Percentiles rank a stretch among this genome's conserved stretches.
Conservation (phyloP, 441 rosid species). For the Sinapis alba region DNA sequence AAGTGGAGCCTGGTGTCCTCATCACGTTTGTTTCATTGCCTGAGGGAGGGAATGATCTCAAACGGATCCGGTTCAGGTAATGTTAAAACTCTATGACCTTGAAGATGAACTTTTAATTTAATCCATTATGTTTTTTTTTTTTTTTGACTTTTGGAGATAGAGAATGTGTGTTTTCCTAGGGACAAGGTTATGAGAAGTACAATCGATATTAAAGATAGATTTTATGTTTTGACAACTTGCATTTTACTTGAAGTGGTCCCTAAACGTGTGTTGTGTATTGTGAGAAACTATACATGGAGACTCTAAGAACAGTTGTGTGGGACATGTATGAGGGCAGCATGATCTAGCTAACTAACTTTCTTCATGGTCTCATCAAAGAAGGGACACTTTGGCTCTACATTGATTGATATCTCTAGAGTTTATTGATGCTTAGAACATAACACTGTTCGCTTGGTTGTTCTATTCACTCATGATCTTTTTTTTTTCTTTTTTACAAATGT, state of each 20-base stretch:
- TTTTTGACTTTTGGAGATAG: neutral
- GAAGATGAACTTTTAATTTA: too few species aligned
- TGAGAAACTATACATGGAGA: neutral
- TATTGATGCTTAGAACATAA: neutral
- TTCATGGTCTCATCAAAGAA: neutral
- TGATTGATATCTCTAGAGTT: neutral
- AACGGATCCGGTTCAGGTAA: constrained; percentile 81
- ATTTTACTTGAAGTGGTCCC: too few species aligned
- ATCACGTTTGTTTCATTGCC: constrained; percentile 85
- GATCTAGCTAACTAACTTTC: neutral
- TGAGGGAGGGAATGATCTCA: constrained; percentile 84
- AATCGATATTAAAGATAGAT: neutral
- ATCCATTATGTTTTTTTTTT: neutral
- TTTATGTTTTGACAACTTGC: neutral
- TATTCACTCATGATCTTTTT: neutral
- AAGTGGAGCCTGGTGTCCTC: constrained; percentile 93
- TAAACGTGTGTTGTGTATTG: neutral
- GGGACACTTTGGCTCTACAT: neutral
- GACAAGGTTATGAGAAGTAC: neutral
- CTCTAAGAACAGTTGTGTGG: neutral
- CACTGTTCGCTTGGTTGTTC: neutral
- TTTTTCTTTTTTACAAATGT: neutral
- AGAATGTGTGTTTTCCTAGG: neutral
- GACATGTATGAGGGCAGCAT: neutral
- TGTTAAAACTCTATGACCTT: too few species aligned